Base-by-base conservation (phyloP, 106 monocot species). In the Ottelia alismoides region DNA sequence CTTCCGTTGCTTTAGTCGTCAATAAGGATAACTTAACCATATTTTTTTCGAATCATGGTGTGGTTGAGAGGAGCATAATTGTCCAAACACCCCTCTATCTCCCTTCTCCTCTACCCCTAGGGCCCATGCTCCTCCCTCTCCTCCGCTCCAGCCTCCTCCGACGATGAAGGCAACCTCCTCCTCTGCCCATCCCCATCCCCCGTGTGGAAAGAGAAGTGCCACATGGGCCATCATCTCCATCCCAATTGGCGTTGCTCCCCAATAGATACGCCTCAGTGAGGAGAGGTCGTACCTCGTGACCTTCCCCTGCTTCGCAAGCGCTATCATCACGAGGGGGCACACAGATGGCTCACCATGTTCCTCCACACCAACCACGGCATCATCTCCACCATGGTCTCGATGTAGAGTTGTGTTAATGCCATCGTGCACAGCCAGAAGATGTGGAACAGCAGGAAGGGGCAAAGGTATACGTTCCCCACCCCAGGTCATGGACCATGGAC, bases 361-460 rank as follows among this genome's bases (percentile, higher is more conserved):
- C 32, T 70, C 65, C 81, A 69, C 22, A 81, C 67, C 16, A 84
- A 90, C 61, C 52, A 67, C 62, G 30, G 48, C 90, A 90, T 81
- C 11, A 66, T 30, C 19, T 84, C 71, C 17, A 90, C 21, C 27
- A 52, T 65, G 46, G 80, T 84, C 46, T 84, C 90, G 47, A 84
- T 60, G 59, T 28, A 22, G 72, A 90, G 51, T 65, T 90, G 90
- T 49, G 56, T 59, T 17, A 29, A 78, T 30, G 72, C 45, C 60
- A 90, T 51, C 30, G 78, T 45, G 22, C 67, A 55, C 27, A 90
- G 27, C 45, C 90, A 84, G 24, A 77, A 90, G 0, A 78, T 63
- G 40, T 90, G 90, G 56, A 90, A 90, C 90, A 90, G 67, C 4
- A 84, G 90, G 7, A 90, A 56, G 63, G 84, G 80, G 53, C 77